Evolutionary conservation across 176 grass and related monocot species (phyloP), one percentile per base, ranked within the genome.

Genomic region (Dendrocalamus sinicus): DNA sequence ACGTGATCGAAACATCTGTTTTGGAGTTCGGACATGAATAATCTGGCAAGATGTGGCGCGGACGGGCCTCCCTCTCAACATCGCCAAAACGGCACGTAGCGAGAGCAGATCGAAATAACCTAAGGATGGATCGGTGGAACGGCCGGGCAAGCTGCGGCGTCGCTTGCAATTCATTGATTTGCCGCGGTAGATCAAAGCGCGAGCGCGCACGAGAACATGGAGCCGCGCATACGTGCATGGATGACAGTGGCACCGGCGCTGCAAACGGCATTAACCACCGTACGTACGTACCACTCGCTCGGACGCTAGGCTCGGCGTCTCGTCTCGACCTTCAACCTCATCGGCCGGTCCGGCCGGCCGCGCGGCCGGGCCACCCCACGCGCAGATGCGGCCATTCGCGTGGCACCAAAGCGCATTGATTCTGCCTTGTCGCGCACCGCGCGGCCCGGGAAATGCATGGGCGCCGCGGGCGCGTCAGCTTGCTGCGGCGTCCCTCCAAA

Each of bases 371-470:
- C 28, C 28, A 30, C 28, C 28, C 28, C 28, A 30, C 28, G 28
- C 28, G 28, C 28, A 30, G 28, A 30, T 30, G 28, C 28, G 28
- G 28, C 28, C 28, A 30, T 30, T 30, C 28, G 28, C 28, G 84
- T 79, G 67, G 67, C 79, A 83, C 73, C 84, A 90, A 87, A 58
- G 2, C 79, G 73, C 89, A 83, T 86, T 86, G 66, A 86, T 82
- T 72, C 73, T 57, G 46, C 19, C 23, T 53, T 74, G 83, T 80
- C 87, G 72, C 24, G 71, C 23, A 22, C 77, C 13, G 26, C 26
- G 26, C 26, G 70, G 5, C 77, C 0, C n/a, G 24, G 39, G 76
- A 1, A 53, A n/a, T 12, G 70, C 81, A 73, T 40, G 72, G 60
- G 28, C 28, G 61, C 41, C 66, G 12, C 60, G n/a, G 35, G 52